Evolutionary conservation across 2,329 filamentous ascomycete genomes (phyloP).

Genomic region (Immersiporthe knoxdaviesiana): DNA sequence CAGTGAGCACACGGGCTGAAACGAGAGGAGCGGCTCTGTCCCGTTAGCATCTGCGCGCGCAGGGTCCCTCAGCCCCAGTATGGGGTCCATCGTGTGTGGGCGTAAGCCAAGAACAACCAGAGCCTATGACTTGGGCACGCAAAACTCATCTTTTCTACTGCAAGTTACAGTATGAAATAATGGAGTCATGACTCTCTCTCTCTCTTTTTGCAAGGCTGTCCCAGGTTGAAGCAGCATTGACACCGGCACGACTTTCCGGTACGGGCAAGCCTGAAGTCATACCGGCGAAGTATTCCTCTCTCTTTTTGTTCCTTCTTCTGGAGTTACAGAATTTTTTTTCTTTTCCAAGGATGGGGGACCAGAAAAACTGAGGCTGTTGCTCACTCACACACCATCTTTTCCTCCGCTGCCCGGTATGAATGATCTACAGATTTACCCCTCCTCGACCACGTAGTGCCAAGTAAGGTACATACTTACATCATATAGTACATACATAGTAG

Average conservation of each 20-base stretch:
- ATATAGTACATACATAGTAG: background rate
- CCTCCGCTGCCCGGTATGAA: no score
- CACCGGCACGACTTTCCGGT: slow-evolving; percentile 11
- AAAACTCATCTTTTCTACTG: background rate
- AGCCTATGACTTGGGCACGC: background rate
- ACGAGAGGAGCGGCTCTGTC: slow-evolving; percentile 1
- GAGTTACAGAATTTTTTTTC: background rate
- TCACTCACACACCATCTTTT: no score
- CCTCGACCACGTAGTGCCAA: background rate
- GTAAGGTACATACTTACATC: background rate
- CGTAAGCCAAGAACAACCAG: background rate
- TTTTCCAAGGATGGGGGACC: background rate
- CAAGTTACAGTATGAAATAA: background rate
- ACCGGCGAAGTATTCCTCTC: background rate
- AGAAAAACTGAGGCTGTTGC: no score
- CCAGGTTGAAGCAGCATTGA: background rate
- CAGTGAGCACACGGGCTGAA: slow-evolving; percentile 12
- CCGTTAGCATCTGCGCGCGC: background rate
- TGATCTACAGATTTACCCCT: background rate
- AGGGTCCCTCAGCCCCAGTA: background rate
- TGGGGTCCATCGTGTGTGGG: background rate
- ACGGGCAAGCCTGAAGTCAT: background rate
- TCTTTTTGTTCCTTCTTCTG: background rate
- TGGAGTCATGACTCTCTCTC: background rate
- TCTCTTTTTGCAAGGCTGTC: background rate